Evolutionary conservation across 192 early-diverging fungal genomes (phyloP), one percentile per base, ranked within the genome.

Genomic region (Dispira simplex): DNA sequence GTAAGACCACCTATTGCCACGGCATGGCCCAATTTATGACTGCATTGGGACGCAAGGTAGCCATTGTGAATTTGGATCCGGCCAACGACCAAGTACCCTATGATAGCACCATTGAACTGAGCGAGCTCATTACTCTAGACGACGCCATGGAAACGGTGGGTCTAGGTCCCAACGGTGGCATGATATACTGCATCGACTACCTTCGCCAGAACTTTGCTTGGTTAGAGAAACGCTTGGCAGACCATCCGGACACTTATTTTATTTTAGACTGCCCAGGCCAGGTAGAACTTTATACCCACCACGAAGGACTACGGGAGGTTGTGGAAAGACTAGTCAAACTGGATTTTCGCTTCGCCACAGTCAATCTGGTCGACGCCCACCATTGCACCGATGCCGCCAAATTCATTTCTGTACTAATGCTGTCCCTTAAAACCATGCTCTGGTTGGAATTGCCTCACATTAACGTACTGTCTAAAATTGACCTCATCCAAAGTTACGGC

Each of bases 241-340:
- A 76, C 46, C 83, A 60, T 21, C 26, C 55, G 13, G 90, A 94
- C 45, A 86, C 89, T 63, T 96, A 97, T 73, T 80, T 96, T 57
- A 83, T 99, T 43, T 90, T 99, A 70, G 96, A 99, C 73, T 95
- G 90, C 60, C 96, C 96, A 9, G 92, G 95, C 4, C 93, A 99
- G 69, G 95, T 99, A 23, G 96, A 99, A 66, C 81, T 99, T 18
- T 99, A 95, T 73, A 97, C 96, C 20, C 95, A 98, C 70, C 89
- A 95, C 73, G 71, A 79, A 55, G 75, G 90, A 26, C 79, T 98
- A 63, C 85, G 87, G 63, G 81, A 84, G 47, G 83, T 95, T 21
- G 67, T 94, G 8, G 78, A 81, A 28, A 67, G 65, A 51, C 73
- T 98, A 52, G 81, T 85, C 72, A 83, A 85, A 66, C 66, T 78